These are phyloP conservation scores for Physcomitrium patens DNA, from an alignment of 225 moss, liverwort and hornwort genomes.

Conservation along the genomic window DNA sequence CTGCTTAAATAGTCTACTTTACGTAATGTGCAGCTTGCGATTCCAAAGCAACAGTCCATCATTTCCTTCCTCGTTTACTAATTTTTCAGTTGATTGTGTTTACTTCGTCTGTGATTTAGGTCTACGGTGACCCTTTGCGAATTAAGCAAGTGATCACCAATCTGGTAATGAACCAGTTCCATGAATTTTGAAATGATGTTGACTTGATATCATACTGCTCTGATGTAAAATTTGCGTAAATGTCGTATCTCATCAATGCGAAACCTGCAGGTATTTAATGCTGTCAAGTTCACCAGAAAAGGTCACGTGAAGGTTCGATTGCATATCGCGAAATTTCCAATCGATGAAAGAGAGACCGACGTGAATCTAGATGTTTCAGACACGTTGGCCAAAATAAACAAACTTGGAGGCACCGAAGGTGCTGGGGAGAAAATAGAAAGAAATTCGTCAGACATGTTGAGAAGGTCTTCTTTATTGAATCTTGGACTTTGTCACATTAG, in stretches of 20 bases:
- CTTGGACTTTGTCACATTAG: slow-evolving; percentile 31
- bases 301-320: slow-evolving; percentile 56
- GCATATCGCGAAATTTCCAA: slow-evolving; percentile 39
- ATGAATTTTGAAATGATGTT: not conserved
- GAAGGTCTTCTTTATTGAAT: slow-evolving; percentile 36
- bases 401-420: slow-evolving; percentile 29
- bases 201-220: slow-evolving; percentile 9
- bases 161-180: slow-evolving; percentile 36
- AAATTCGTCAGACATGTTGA: slow-evolving; percentile 30
- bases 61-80: not conserved
- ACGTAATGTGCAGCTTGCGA: not conserved
- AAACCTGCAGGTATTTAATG: slow-evolving; percentile 57
- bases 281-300: slow-evolving; percentile 63
- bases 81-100: slow-evolving; percentile 24
- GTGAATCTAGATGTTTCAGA: slow-evolving; percentile 35
- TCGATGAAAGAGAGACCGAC: slow-evolving; percentile 35
- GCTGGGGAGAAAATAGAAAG: slow-evolving; percentile 23
- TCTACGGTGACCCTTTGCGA: slow-evolving; percentile 60
- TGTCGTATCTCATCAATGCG: slow-evolving; percentile 13
- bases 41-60: not conserved
- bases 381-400: slow-evolving; percentile 9
- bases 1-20: not conserved
- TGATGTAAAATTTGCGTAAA: not conserved
- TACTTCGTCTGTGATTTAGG: slow-evolving; percentile 36
- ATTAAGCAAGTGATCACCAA: slow-evolving; percentile 67